Evolutionary conservation across 345 rosid species (phyloP), one percentile per base, ranked within the genome.

Genomic region (Sisymbrium irio): DNA sequence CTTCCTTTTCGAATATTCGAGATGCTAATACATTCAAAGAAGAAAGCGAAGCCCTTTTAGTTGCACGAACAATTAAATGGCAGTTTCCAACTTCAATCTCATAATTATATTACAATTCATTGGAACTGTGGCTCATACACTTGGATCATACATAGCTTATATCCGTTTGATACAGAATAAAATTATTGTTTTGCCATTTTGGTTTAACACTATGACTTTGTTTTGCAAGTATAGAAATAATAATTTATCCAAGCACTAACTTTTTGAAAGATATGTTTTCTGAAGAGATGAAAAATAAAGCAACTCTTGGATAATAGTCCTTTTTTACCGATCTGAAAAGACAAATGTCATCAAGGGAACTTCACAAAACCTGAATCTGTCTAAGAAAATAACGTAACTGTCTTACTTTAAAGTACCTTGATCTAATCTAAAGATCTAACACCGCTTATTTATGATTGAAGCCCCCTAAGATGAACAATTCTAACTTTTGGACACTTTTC

Each of bases 1-100:
- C 85, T 90, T 95, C 79, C 78, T 79, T 78, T 95, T 89, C 35
- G 96, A 87, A 82, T 75, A 92, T 71, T 83, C 88, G 69, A 77
- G 85, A 83, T 92, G 97, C 99, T 95, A 71, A 41, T 39, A 79
- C 75, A 77, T 66, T 61, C 30, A 75, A 45, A 76, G 62, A 77
- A 57, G 53, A 78, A 72, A 57, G 28, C 53, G 22, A 27, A 51
- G 74, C 32, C 35, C 49, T 22, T 36, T 72, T 33, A 71, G 72
- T 69, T 62, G 65, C 41, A 76, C 22, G 54, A 37, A 40, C 53
- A 41, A 54, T 53, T 19, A 30, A 35, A 53, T 44, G 18, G 42
- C 46, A 55, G 70, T 18, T 45, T 63, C 45, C 28, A 17, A 69
- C 63, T 35, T 25, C 36, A 19, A 45, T 44, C 53, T 19, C n/a